Percentiles rank a stretch among this genome's conserved stretches.
Conservation (phyloP, 257 asterid genomes). For the Salvia hispanica region DNA sequence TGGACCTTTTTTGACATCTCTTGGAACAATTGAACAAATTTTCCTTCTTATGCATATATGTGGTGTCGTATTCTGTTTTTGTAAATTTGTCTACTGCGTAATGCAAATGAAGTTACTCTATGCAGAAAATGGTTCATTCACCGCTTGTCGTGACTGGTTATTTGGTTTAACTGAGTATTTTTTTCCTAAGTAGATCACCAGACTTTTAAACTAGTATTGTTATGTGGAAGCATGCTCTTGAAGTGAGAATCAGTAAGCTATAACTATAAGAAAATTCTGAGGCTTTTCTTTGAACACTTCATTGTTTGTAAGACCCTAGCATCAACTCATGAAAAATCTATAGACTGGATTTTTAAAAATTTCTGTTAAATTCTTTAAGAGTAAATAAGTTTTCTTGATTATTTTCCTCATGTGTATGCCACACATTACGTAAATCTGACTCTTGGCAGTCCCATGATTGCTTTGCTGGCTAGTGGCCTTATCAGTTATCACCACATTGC, state of each 20-base stretch:
- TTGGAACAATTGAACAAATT: background rate
- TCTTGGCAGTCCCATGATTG: constrained; percentile 4
- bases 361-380: background rate
- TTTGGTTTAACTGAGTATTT: constrained; percentile 1
- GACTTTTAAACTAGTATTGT: background rate
- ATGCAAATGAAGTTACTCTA: constrained; percentile 17
- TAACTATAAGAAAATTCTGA: background rate
- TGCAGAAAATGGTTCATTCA: constrained; percentile 7
- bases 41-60: background rate
- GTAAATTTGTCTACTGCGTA: background rate
- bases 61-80: constrained; percentile 12
- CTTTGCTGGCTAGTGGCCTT: background rate
- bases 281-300: constrained; percentile 4
- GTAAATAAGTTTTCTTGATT: background rate
- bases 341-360: background rate
- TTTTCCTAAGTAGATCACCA: constrained; percentile 23
- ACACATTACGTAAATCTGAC: background rate
- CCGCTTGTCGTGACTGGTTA: constrained; percentile 13
- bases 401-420: background rate
- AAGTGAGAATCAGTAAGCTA: constrained; percentile 19
- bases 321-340: constrained; percentile 6
- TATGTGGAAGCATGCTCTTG: constrained; percentile 15
- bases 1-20: background rate
- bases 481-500: constrained; percentile 2
- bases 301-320: constrained; percentile 12